phyloP scores from a whole-genome alignment of 2,329 filamentous ascomycete genomes.

The Fusarium sp. region DNA sequence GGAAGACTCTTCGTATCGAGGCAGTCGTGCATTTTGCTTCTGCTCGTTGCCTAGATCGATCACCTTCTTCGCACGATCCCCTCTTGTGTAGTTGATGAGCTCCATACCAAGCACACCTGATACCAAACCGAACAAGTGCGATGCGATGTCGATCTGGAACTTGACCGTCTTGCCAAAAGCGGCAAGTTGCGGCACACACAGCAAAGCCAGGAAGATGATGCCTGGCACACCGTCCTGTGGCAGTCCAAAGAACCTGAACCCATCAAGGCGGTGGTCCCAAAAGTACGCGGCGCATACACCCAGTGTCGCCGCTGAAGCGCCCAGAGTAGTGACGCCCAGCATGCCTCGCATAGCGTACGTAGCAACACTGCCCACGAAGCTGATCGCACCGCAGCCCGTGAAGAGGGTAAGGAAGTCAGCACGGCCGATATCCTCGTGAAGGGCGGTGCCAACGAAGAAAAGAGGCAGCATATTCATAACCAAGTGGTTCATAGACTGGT shows the following conservation, averaged over 20 bases:
- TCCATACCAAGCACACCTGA: slow-evolving; percentile 61
- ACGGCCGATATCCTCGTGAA: slow-evolving; percentile 79
- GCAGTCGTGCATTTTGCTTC: neutral
- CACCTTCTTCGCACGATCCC: slow-evolving; percentile 35
- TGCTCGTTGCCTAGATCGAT: slow-evolving; percentile 25
- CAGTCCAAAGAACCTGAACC: slow-evolving; percentile 69
- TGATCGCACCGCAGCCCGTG: slow-evolving; percentile 68
- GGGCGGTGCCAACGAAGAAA: slow-evolving; percentile 73
- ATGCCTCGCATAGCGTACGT: slow-evolving; percentile 62
- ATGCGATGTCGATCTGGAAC: slow-evolving; percentile 63
- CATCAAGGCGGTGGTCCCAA: slow-evolving; percentile 68
- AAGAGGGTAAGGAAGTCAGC: slow-evolving; percentile 78
- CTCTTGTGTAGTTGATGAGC: slow-evolving; percentile 46
- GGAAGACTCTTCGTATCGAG: slow-evolving; percentile 5
- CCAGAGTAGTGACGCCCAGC: slow-evolving; percentile 67
- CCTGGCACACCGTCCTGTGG: slow-evolving; percentile 70
- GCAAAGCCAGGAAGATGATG: slow-evolving; percentile 65
- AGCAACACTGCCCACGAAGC: slow-evolving; percentile 70
- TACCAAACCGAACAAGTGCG: slow-evolving; percentile 66
- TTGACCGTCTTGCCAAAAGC: slow-evolving; percentile 59
- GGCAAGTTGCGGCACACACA: slow-evolving; percentile 65
- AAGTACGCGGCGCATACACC: slow-evolving; percentile 74
- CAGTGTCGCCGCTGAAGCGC: slow-evolving; percentile 75
- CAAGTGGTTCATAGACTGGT: slow-evolving; percentile 73
- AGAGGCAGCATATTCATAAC: slow-evolving; percentile 74